Conservation (phyloP, 139 green algal species). For the Chlamydomonas sp. region DNA sequence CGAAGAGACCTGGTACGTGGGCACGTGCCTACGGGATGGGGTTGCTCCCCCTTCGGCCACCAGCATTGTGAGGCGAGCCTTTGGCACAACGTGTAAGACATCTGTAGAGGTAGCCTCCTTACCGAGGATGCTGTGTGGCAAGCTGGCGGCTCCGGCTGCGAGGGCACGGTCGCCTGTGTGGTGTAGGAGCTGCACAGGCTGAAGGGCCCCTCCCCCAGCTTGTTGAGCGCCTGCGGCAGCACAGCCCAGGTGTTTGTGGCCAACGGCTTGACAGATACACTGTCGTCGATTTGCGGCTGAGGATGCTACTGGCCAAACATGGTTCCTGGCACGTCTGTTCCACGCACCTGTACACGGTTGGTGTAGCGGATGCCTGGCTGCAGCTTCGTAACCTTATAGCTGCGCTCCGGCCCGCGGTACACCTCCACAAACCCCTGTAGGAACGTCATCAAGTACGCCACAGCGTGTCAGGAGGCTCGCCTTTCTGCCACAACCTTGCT, state of each 20-base stretch:
- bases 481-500: background rate
- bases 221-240: constrained; percentile 56
- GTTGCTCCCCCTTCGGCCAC: no score
- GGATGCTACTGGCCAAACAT: background rate
- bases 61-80: no score
- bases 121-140: constrained; percentile 21
- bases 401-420: constrained; percentile 64
- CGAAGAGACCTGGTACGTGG: no score
- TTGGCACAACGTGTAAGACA: no score
- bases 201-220: constrained; percentile 61
- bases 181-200: constrained; percentile 63
- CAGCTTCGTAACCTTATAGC: constrained; percentile 58
- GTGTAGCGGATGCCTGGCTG: constrained; percentile 59
- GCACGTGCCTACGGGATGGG: no score
- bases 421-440: constrained; percentile 52
- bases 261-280: background rate
- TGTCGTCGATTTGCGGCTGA: background rate
- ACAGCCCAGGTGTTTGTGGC: background rate
- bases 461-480: background rate
- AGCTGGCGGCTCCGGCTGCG: constrained; percentile 44
- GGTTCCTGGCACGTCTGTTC: background rate
- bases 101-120: background rate
- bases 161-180: constrained; percentile 74
- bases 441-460: background rate
- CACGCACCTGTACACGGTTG: constrained; percentile 52